A percentile compares a stretch with the other conserved stretches of the same genome.
These are phyloP conservation scores for Ophiocytium majus DNA, from an alignment of 352 stramenopile species.

Conservation along the genomic window DNA sequence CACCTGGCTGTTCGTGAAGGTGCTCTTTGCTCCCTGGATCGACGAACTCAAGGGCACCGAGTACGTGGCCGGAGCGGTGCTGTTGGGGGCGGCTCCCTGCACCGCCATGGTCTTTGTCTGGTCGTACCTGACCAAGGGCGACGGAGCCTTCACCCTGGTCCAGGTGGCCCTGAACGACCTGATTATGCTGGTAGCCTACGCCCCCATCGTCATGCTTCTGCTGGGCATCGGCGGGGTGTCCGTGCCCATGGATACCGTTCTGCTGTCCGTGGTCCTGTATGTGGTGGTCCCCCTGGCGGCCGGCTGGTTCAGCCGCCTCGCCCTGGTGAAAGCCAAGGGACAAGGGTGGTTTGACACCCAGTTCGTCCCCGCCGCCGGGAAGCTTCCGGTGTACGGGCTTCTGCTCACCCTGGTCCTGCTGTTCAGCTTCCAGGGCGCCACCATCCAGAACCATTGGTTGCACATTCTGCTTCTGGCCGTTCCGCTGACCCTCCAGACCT, in stretches of 20 bases:
- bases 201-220: conserved; percentile 66
- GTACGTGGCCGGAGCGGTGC: conserved; percentile 68
- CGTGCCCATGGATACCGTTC: conserved; percentile 58
- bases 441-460: conserved; percentile 63
- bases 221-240: conserved; percentile 60
- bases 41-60: too few relatives aligned
- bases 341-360: conserved; percentile 23
- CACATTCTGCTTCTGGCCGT: conserved; percentile 66
- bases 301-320: conserved; percentile 55
- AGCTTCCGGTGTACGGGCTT: conserved; percentile 65
- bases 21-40: background rate
- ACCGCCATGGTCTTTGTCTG: conserved; percentile 78
- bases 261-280: conserved; percentile 68
- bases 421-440: conserved; percentile 69
- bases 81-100: conserved; percentile 69
- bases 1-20: conserved; percentile 36
- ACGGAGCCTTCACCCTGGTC: conserved; percentile 68
- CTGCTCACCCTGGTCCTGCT: conserved; percentile 71
- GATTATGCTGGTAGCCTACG: conserved; percentile 67
- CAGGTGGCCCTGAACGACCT: conserved; percentile 71
- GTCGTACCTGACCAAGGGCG: conserved; percentile 66
- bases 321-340: too few relatives aligned
- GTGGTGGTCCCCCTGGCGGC: conserved; percentile 69
- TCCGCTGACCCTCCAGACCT: conserved; percentile 68
- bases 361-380: conserved; percentile 56